phyloP scores from a whole-genome alignment of 495 filamentous ascomycete genomes.

The Thermochaetoides thermophila region DNA sequence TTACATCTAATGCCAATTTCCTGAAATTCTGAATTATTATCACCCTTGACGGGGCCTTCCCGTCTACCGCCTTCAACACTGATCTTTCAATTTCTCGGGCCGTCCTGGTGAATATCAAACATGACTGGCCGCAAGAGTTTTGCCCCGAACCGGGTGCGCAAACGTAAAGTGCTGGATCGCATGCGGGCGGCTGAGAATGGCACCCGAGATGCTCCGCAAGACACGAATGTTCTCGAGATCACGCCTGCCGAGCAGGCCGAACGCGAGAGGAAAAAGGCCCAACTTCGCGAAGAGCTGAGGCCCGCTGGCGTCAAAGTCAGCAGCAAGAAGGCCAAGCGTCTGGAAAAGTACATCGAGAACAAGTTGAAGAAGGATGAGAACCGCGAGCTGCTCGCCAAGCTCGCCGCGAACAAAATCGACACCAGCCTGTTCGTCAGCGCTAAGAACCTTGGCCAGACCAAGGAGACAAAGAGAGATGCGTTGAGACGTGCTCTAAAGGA shows the following conservation, averaged over 20 bases:
- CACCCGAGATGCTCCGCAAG: slow-evolving; percentile 21
- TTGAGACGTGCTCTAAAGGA: slow-evolving; percentile 45
- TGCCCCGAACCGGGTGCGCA: slow-evolving; percentile 62
- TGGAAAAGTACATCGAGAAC: slow-evolving; percentile 95
- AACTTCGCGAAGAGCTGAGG: slow-evolving; percentile 42
- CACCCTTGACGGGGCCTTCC: too few relatives aligned
- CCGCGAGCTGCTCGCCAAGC: slow-evolving; percentile 63
- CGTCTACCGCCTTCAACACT: too few relatives aligned
- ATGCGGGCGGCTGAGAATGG: slow-evolving; percentile 31
- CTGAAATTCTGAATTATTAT: too few relatives aligned
- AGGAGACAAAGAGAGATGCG: slow-evolving; percentile 51
- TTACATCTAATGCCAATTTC: too few relatives aligned
- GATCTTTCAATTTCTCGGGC: too few relatives aligned
- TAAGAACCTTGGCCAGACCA: slow-evolving; percentile 52
- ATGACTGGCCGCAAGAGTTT: slow-evolving; percentile 48
- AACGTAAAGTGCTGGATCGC: slow-evolving; percentile 53
- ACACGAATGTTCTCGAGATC: slow-evolving; percentile 62
- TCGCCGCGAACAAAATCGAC: slow-evolving; percentile 65
- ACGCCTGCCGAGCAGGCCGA: slow-evolving; percentile 49
- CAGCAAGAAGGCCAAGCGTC: slow-evolving; percentile 79
- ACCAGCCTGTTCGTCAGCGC: slow-evolving; percentile 65
- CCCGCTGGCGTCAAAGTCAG: slow-evolving; percentile 67
- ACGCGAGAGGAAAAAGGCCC: slow-evolving; percentile 48
- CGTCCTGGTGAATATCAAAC: too few relatives aligned
- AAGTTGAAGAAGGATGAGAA: slow-evolving; percentile 95